These are phyloP conservation scores for Copromyces sp. DNA, from an alignment of 495 filamentous ascomycete genomes.

Conservation along the genomic window DNA sequence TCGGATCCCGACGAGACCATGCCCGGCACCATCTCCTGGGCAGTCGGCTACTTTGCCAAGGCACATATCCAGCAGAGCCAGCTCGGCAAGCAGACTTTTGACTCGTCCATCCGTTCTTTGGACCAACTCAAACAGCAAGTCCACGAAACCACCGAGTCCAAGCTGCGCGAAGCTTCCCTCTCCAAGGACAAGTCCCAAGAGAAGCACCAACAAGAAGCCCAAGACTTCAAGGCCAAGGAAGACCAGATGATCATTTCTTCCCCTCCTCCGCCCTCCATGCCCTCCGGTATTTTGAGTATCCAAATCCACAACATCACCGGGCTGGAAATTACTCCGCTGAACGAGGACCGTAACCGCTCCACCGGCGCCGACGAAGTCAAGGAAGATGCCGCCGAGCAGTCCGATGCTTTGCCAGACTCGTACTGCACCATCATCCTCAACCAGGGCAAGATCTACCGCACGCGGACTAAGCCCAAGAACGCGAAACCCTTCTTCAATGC, in stretches of 20 bases:
- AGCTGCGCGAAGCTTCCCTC: slow-evolving; percentile 48
- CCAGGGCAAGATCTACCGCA: slow-evolving; percentile 58
- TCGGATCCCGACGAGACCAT: slow-evolving; percentile 51
- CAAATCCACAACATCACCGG: slow-evolving; percentile 67
- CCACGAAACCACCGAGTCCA: slow-evolving; percentile 39
- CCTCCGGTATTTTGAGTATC: slow-evolving; percentile 54
- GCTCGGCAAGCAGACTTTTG: slow-evolving; percentile 43
- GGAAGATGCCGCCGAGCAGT: slow-evolving; percentile 49
- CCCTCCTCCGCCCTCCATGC: slow-evolving; percentile 45
- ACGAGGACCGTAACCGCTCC: slow-evolving; percentile 28
- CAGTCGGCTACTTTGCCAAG: slow-evolving; percentile 61
- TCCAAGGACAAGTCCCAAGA: slow-evolving; percentile 41
- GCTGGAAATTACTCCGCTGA: slow-evolving; percentile 45
- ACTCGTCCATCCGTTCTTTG: slow-evolving; percentile 36
- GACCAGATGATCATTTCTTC: slow-evolving; percentile 46
- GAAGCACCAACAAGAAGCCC: slow-evolving; percentile 50
- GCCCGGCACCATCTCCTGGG: slow-evolving; percentile 62
- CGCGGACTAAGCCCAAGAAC: slow-evolving; percentile 66
- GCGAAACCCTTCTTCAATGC: slow-evolving; percentile 72
- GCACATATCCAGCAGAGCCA: slow-evolving; percentile 44
- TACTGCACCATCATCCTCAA: slow-evolving; percentile 66
- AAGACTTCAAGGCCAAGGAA: slow-evolving; percentile 46
- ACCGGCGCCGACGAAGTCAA: slow-evolving; percentile 29
- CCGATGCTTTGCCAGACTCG: slow-evolving; percentile 50
- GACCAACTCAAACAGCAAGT: slow-evolving; percentile 46